These are phyloP conservation scores for Chlamydomonas eustigma DNA, from an alignment of 139 green algal genomes.

Conservation along the genomic window DNA sequence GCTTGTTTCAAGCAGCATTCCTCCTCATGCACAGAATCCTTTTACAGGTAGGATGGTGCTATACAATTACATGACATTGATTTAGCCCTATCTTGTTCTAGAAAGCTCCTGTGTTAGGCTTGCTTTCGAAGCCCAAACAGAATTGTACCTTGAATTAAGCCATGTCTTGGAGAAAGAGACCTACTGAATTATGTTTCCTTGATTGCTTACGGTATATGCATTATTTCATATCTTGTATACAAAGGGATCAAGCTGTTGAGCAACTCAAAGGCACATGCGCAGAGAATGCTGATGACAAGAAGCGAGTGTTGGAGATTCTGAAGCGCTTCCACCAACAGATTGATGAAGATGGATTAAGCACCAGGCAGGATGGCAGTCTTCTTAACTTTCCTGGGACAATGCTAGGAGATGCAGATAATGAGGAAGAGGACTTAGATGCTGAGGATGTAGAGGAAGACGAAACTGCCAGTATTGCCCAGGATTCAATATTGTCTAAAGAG, in stretches of 20 bases:
- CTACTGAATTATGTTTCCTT: background rate
- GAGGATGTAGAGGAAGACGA: background rate
- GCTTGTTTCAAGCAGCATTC: slow-evolving; percentile 71
- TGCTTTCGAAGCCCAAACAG: background rate
- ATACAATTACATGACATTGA: background rate
- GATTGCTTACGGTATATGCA: background rate
- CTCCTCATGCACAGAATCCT: slow-evolving; percentile 60
- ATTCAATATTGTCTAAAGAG: slow-evolving; percentile 21
- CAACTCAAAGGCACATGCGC: slow-evolving; percentile 41
- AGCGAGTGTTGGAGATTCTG: slow-evolving; percentile 57
- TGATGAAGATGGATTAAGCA: slow-evolving; percentile 32
- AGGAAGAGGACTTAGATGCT: background rate
- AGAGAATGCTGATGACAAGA: slow-evolving; percentile 29
- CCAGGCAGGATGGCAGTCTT: too few relatives aligned
- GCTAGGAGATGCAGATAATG: background rate
- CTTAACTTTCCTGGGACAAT: too few relatives aligned
- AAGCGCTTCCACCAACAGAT: slow-evolving; percentile 40
- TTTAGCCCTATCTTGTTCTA: background rate
- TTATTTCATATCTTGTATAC: background rate
- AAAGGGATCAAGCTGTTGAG: slow-evolving; percentile 49
- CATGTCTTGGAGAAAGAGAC: background rate
- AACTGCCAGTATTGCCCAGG: background rate
- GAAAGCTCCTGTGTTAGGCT: background rate
- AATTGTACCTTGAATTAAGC: background rate
- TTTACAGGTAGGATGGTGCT: slow-evolving; percentile 49